phyloP scores from a whole-genome alignment of 108 stramenopile species.

The Stephanodiscus triporus region DNA sequence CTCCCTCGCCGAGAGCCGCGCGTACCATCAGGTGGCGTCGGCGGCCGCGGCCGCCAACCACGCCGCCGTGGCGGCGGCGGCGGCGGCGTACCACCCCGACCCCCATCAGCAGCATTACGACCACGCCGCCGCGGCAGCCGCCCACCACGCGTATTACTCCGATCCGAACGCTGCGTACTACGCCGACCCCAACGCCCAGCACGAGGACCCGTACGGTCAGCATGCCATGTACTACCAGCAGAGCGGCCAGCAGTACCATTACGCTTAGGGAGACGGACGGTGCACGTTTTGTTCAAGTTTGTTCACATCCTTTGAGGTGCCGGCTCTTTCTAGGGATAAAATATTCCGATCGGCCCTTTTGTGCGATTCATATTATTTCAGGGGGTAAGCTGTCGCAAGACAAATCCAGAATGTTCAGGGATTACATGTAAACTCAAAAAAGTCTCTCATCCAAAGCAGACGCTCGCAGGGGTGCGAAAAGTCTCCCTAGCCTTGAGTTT shows the following conservation, averaged over 20 bases:
- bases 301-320: too few species aligned
- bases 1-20: slow-evolving; percentile 2
- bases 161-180: slow-evolving; percentile 34
- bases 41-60: slow-evolving; percentile 3
- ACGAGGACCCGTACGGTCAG: slow-evolving; percentile 42
- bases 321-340: too few species aligned
- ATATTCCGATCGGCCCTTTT: neutral
- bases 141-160: slow-evolving; percentile 25
- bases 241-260: slow-evolving; percentile 49
- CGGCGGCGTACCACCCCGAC: slow-evolving; percentile 18
- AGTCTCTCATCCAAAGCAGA: too few species aligned
- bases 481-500: too few species aligned
- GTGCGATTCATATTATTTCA: neutral
- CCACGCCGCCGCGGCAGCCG: slow-evolving; percentile 10
- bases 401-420: too few species aligned
- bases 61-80: slow-evolving; percentile 7
- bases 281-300: neutral
- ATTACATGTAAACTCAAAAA: too few species aligned
- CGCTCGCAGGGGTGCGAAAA: too few species aligned
- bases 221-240: slow-evolving; percentile 46
- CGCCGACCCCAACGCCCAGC: slow-evolving; percentile 35
- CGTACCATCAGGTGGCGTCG: slow-evolving; percentile 1
- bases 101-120: slow-evolving; percentile 12
- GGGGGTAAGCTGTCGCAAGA: neutral
- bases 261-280: slow-evolving; percentile 9